Evolutionary conservation across 352 stramenopile genomes (phyloP).

Genomic region (Globisporangium nunn): DNA sequence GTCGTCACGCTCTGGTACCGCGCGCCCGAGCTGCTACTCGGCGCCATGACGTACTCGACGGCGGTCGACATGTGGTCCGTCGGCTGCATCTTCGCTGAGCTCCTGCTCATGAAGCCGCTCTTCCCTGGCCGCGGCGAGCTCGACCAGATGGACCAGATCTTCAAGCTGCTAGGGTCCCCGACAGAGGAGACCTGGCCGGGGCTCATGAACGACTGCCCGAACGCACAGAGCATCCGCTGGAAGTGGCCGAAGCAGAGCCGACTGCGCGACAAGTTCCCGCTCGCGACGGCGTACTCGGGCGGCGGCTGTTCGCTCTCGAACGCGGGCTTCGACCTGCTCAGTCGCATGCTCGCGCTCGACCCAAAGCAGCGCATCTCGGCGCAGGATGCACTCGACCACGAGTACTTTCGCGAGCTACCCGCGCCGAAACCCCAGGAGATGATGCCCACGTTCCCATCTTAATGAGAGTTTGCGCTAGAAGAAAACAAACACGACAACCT

Average conservation of each 20-base stretch:
- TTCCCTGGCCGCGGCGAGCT: constrained; percentile 92
- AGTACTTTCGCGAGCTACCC: constrained; percentile 74
- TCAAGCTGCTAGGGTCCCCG: constrained; percentile 89
- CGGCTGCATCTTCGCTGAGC: constrained; percentile 95
- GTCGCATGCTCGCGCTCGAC: constrained; percentile 57
- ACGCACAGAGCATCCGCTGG: constrained; percentile 47
- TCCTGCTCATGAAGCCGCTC: constrained; percentile 90
- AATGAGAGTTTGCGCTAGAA: neutral
- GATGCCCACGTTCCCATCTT: constrained; percentile 75
- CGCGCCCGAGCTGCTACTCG: constrained; percentile 90
- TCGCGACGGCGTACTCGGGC: constrained; percentile 41
- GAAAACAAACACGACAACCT: too few relatives aligned
- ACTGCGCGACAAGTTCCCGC: constrained; percentile 73
- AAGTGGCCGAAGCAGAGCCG: constrained; percentile 69
- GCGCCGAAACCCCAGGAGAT: constrained; percentile 53
- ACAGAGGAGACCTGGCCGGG: constrained; percentile 89
- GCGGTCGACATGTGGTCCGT: constrained; percentile 96
- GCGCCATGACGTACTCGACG: constrained; percentile 89
- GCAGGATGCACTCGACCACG: constrained; percentile 67
- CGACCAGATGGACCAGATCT: constrained; percentile 96
- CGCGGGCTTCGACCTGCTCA: constrained; percentile 65
- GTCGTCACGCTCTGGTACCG: constrained; percentile 95
- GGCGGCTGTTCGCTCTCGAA: constrained; percentile 59
- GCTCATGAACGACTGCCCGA: constrained; percentile 40
- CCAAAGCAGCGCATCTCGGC: constrained; percentile 72